A percentile compares a stretch with the other conserved stretches of the same genome.
These are phyloP conservation scores for Phytophthora hybrid DNA, from an alignment of 352 stramenopile species.

Conservation along the genomic window DNA sequence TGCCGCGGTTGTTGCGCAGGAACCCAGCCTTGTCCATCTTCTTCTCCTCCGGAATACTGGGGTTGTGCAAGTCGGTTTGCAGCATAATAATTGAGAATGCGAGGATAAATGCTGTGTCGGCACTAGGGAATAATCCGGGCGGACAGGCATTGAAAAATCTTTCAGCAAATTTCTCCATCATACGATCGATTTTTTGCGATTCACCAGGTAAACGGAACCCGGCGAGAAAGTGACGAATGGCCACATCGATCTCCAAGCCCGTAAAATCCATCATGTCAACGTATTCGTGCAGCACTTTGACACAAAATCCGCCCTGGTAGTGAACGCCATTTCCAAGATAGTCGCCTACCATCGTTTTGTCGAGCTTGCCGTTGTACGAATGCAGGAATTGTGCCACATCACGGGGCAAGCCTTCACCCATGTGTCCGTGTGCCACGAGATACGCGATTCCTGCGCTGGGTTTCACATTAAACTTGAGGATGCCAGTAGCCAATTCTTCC, in stretches of 20 bases:
- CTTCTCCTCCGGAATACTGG: constrained; percentile 96
- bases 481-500: constrained; percentile 97
- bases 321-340: constrained; percentile 97
- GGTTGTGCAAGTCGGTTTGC: constrained; percentile 98
- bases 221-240: constrained; percentile 97
- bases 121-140: constrained; percentile 92
- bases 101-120: constrained; percentile 98
- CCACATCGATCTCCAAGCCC: constrained; percentile 96
- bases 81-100: constrained; percentile 94
- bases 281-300: constrained; percentile 97
- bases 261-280: constrained; percentile 97
- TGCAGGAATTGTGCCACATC: constrained; percentile 96
- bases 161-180: constrained; percentile 99
- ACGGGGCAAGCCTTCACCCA: constrained; percentile 91
- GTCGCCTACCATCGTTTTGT: constrained; percentile 98
- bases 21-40: constrained; percentile 98
- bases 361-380: constrained; percentile 92
- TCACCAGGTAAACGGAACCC: constrained; percentile 99
- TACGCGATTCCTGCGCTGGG: constrained; percentile 93
- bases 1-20: constrained; percentile 97
- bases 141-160: constrained; percentile 80
- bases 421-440: constrained; percentile 91
- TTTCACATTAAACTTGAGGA: constrained; percentile 99
- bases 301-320: constrained; percentile 93
- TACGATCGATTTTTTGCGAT: constrained; percentile 99